A percentile compares a stretch with the other conserved stretches of the same genome.
phyloP scores from a whole-genome alignment of 805 yeast genomes.

The Millerozyma acaciae region DNA sequence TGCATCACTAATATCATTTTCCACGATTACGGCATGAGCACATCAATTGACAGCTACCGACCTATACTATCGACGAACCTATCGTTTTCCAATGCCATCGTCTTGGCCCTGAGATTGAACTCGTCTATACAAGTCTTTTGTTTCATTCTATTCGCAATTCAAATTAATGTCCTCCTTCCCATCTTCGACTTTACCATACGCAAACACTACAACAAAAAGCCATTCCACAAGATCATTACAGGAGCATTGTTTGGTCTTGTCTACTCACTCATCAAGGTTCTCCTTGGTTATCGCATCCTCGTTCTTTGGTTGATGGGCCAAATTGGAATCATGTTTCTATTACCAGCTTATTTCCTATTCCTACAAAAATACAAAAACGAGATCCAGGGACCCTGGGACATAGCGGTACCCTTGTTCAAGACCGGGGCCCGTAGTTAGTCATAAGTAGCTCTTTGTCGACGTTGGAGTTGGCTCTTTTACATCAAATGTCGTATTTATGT shows the following conservation, averaged over 20 bases:
- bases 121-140: slow-evolving; percentile 77
- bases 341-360: slow-evolving; percentile 68
- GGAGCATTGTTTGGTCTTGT: slow-evolving; percentile 14
- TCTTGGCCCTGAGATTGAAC: slow-evolving; percentile 80
- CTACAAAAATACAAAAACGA: slow-evolving; percentile 81
- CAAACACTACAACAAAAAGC: slow-evolving; percentile 23
- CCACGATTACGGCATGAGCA: slow-evolving; percentile 62
- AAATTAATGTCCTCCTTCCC: slow-evolving; percentile 71
- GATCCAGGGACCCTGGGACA: slow-evolving; percentile 91
- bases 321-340: slow-evolving; percentile 44
- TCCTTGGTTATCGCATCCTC: slow-evolving; percentile 26
- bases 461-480: too few relatives aligned
- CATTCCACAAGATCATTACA: slow-evolving; percentile 21
- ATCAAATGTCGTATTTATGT: too few relatives aligned
- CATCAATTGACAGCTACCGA: slow-evolving; percentile 25
- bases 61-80: slow-evolving; percentile 76
- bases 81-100: slow-evolving; percentile 80
- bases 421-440: too few relatives aligned
- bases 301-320: slow-evolving; percentile 50
- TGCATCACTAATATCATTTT: slow-evolving; percentile 62
- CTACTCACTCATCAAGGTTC: slow-evolving; percentile 23
- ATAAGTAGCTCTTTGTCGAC: too few relatives aligned
- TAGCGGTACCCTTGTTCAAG: slow-evolving; percentile 64
- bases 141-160: slow-evolving; percentile 71
- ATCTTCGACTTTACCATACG: slow-evolving; percentile 61